Percentiles rank a stretch among this genome's conserved stretches.
phyloP scores from a whole-genome alignment of 2,329 filamentous ascomycete genomes.

The Coniochaeta sp. region DNA sequence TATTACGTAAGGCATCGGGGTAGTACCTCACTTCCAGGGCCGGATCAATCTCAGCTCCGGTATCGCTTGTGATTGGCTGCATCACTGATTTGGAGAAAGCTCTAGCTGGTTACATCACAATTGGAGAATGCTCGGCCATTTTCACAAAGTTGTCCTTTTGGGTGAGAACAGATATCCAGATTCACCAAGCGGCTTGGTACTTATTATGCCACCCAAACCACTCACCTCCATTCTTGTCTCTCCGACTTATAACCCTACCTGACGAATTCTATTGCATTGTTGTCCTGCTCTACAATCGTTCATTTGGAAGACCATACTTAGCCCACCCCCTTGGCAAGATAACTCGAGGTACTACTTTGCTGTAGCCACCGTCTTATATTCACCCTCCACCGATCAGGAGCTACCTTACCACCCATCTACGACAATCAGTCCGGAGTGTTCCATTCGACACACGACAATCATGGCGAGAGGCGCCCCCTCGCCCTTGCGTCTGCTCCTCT shows the following conservation, averaged over 20 bases:
- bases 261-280: background rate
- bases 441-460: constrained; percentile 11
- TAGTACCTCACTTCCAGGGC: background rate
- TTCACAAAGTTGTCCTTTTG: constrained; percentile 17
- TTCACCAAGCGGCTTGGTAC: background rate
- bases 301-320: constrained; percentile 3
- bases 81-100: background rate
- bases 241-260: background rate
- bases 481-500: constrained; percentile 27
- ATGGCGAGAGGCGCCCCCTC: constrained; percentile 29
- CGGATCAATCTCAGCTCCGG: constrained; percentile 1
- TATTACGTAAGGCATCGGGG: no score
- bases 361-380: background rate
- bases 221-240: background rate
- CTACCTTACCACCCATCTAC: background rate
- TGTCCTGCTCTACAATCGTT: constrained; percentile 3
- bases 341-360: background rate
- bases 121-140: constrained; percentile 10
- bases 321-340: background rate
- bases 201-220: constrained; percentile 3
- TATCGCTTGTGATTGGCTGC: constrained; percentile 7
- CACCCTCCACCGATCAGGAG: background rate
- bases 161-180: constrained; percentile 14
- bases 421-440: background rate
- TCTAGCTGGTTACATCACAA: constrained; percentile 10